These are phyloP conservation scores for Nyctanthes arbortristis DNA, from an alignment of 257 asterid species.

Conservation along the genomic window DNA sequence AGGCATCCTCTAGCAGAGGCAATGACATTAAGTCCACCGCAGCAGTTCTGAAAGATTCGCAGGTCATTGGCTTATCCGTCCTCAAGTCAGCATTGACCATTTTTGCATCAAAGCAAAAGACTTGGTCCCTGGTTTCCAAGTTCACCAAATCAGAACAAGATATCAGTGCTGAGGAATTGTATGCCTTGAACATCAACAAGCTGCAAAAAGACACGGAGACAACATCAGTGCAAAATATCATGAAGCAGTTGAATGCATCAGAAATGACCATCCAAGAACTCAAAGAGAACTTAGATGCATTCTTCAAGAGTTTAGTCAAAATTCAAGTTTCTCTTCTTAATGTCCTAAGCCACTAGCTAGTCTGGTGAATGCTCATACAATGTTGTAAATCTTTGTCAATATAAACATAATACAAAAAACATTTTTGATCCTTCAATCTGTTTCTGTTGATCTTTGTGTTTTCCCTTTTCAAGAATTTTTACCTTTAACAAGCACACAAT, in stretches of 20 bases:
- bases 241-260: slow-evolving; percentile 15
- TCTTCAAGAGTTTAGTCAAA: slow-evolving; percentile 21
- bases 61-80: slow-evolving; percentile 6
- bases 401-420: neutral
- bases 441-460: neutral
- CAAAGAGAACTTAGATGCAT: slow-evolving; percentile 11
- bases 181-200: slow-evolving; percentile 3
- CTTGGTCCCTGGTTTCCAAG: slow-evolving; percentile 34
- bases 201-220: neutral
- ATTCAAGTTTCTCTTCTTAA: slow-evolving; percentile 28
- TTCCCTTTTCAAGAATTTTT: neutral
- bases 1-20: neutral
- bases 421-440: neutral
- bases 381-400: neutral
- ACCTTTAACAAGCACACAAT: neutral
- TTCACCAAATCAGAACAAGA: slow-evolving; percentile 3
- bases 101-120: slow-evolving; percentile 14
- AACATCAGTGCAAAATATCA: neutral
- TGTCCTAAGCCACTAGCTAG: slow-evolving; percentile 24
- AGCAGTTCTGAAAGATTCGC: slow-evolving; percentile 20
- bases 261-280: slow-evolving; percentile 17
- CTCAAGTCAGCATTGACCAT: slow-evolving; percentile 23
- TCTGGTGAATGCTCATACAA: neutral
- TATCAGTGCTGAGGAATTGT: neutral
- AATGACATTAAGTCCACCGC: neutral